Evolutionary conservation across 192 early-diverging fungal genomes (phyloP), one percentile per base, ranked within the genome.

Genomic region (Podila horticola): DNA sequence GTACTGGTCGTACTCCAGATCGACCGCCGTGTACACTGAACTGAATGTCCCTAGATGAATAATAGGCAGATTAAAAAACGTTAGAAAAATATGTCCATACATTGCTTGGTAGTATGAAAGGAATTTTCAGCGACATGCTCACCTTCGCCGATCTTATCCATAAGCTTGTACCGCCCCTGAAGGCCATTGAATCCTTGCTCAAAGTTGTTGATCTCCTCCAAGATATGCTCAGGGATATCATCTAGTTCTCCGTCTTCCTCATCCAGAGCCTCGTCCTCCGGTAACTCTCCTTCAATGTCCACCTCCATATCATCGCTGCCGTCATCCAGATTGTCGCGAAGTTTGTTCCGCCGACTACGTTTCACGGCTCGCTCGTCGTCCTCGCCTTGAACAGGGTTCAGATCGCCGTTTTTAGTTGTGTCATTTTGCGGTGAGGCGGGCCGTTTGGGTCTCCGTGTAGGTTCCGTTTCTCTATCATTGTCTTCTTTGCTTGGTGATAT

Each of bases 11-110:
- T 95, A 90, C 34, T 89, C 81, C 12, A 94, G 71, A 69, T 98
- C 95, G 17, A 95, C 72, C 4, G 96, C 95, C 74, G 93, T 95
- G 85, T 97, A 98, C 4, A 98, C 97, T 0, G 92, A 91, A 73
- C 93, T 94, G 72, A 97, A 98, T 0, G 96, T 97, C 15, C 97
- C 94, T 93, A 67, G 24, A 41, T 30, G 58, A 6, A 73, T 33
- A 36, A 20, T 49, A 19, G 15, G 55, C 9, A 28, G 5, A 5
- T 13, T 33, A 15, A 12, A 1, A 41, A 52, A 9, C 10, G 26
- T 36, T 48, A 48, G n/a, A 65, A 41, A 41, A 45, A 15, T 17
- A 17, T 0, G 41, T 45, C 15, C 15, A 2, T 12, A 12, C 15
- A 15, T 45, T 45, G 4, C 15, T 17, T 45, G 41, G 3, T 13